phyloP scores from a whole-genome alignment of 1,139 yeast genomes.

The Pichia sp. region DNA sequence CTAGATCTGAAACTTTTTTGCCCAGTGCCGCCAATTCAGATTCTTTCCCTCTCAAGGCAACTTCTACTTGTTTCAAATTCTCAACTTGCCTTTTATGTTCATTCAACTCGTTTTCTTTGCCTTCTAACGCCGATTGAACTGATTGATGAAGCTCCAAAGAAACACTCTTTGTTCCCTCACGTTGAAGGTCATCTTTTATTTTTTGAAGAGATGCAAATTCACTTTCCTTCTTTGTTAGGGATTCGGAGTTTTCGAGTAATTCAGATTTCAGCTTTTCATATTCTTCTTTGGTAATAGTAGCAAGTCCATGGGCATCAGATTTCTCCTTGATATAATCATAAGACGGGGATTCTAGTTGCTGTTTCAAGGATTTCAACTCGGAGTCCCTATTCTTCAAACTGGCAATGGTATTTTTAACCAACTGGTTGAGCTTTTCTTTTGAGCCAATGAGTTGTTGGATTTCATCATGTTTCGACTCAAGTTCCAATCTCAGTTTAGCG shows the following conservation, averaged over 20 bases:
- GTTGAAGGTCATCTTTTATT: conserved; percentile 16
- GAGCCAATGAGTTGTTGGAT: conserved; percentile 2
- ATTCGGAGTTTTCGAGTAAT: conserved; percentile 4
- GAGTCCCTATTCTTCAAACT: conserved; percentile 6
- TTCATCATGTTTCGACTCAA: conserved; percentile 12
- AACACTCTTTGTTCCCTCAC: conserved; percentile 16
- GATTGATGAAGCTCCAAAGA: conserved; percentile 17
- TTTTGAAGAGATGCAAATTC: conserved; percentile 15
- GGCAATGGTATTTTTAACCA: conserved; percentile 3
- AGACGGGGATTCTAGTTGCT: conserved; percentile 17
- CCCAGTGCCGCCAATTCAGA: neutral
- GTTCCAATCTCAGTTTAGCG: conserved; percentile 1
- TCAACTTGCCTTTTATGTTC: neutral
- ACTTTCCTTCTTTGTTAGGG: conserved; percentile 13
- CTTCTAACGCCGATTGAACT: conserved; percentile 12
- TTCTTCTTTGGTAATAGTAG: conserved; percentile 32
- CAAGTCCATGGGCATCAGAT: conserved; percentile 27
- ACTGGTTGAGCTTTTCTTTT: conserved; percentile 1
- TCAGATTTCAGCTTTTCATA: conserved; percentile 17
- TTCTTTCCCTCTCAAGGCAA: conserved; percentile 3
- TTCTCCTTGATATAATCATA: conserved; percentile 27
- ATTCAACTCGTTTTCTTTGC: conserved; percentile 9
- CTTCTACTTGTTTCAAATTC: conserved; percentile 3
- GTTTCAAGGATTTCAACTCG: conserved; percentile 6
- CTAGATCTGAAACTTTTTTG: neutral